Evolutionary conservation across 306 rosid species (phyloP).

Genomic region (Phaseolus lunatus): DNA sequence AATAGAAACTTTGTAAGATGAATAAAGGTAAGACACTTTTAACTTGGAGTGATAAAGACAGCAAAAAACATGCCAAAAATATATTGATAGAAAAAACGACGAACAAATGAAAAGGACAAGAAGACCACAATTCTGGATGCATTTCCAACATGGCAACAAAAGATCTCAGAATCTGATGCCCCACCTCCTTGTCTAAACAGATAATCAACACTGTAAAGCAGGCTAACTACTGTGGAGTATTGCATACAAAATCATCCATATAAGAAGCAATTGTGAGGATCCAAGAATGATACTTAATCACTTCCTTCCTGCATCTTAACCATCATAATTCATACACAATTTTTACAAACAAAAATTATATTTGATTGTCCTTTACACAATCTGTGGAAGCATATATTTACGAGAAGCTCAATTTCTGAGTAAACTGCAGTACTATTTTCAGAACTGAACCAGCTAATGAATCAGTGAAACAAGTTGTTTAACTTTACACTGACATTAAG

Average conservation of each 20-base stretch:
- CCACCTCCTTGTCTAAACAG: slow-evolving; percentile 21
- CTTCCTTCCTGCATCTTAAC: slow-evolving; percentile 27
- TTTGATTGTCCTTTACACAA: neutral
- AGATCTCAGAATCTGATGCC: slow-evolving; percentile 11
- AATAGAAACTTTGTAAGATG: slow-evolving; percentile 31
- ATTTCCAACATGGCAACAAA: slow-evolving; percentile 30
- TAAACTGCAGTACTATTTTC: neutral
- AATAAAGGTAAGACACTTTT: slow-evolving; percentile 29
- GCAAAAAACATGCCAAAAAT: slow-evolving; percentile 6
- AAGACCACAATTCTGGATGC: slow-evolving; percentile 21
- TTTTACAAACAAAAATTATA: neutral
- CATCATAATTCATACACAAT: neutral
- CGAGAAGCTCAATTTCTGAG: neutral
- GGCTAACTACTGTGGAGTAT: neutral
- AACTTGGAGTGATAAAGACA: slow-evolving; percentile 19
- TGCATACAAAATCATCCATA: slow-evolving; percentile 21
- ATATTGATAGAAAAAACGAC: slow-evolving; percentile 3
- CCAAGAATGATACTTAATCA: slow-evolving; percentile 4
- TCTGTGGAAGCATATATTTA: slow-evolving; percentile 7
- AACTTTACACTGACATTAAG: neutral
- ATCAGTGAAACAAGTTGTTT: neutral
- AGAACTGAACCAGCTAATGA: neutral
- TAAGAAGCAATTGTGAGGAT: slow-evolving; percentile 4
- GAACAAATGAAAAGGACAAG: slow-evolving; percentile 3
- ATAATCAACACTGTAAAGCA: neutral